Percentiles rank a stretch among this genome's conserved stretches.
Conservation (phyloP, 2,329 filamentous ascomycete genomes). For the Xylaria sp. region DNA sequence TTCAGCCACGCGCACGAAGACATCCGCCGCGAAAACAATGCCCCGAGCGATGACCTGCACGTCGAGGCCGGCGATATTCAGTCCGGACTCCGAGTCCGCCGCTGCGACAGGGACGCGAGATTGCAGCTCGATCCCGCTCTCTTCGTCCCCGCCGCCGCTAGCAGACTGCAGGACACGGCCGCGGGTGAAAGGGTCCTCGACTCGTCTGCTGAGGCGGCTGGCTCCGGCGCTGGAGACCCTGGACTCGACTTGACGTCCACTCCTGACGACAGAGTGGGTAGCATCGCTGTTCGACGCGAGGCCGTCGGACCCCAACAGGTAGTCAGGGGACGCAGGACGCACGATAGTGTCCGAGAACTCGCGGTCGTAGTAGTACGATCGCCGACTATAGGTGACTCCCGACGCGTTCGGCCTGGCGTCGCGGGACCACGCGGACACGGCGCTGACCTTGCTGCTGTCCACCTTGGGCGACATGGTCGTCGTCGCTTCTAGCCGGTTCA, state of each 20-base stretch:
- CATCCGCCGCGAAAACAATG: background rate
- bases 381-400: constrained; percentile 27
- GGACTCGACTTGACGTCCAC: background rate
- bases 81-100: background rate
- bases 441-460: background rate
- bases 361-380: constrained; percentile 29
- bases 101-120: background rate
- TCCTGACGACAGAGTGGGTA: background rate
- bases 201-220: background rate
- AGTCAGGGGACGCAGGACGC: background rate
- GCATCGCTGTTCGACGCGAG: background rate
- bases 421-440: constrained; percentile 27
- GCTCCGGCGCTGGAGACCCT: too few species aligned
- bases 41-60: constrained; percentile 5
- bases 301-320: background rate
- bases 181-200: constrained; percentile 8
- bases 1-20: constrained; percentile 6
- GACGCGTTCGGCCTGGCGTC: constrained; percentile 10
- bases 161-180: constrained; percentile 24
- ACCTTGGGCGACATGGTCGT: constrained; percentile 26
- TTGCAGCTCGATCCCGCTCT: background rate
- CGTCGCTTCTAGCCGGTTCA: constrained; percentile 1
- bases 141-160: background rate
- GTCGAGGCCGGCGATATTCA: constrained; percentile 2
- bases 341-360: constrained; percentile 34